Percentiles rank a stretch among this genome's conserved stretches.
Evolutionary conservation across 2,329 filamentous ascomycete genomes (phyloP).

Genomic region (Hypoxylon sp.): DNA sequence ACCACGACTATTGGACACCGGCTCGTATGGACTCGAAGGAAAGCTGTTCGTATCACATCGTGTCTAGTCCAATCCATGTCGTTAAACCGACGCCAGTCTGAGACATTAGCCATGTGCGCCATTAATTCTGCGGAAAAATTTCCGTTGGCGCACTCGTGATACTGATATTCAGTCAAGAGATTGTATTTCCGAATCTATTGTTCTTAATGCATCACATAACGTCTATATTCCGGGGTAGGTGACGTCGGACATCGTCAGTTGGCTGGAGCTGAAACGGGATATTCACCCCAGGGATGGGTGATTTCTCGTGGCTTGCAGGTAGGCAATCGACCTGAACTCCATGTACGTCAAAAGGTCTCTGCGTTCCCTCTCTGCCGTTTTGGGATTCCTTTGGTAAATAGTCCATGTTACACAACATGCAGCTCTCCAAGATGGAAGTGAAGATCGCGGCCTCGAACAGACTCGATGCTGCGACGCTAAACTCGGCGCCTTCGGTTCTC

Average conservation of each 20-base stretch:
- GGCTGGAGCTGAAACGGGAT: not conserved
- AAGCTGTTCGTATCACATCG: conserved; percentile 3
- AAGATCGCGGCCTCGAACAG: conserved; percentile 37
- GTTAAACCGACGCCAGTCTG: conserved; percentile 8
- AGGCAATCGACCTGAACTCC: conserved; percentile 7
- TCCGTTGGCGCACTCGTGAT: conserved; percentile 12
- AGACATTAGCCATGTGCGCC: conserved; percentile 19
- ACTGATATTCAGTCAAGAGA: not conserved
- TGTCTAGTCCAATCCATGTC: not conserved
- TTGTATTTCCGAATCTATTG: conserved; percentile 5
- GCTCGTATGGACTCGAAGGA: not conserved
- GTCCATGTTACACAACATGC: conserved; percentile 33
- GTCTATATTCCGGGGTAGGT: conserved; percentile 36
- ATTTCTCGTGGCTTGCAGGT: conserved; percentile 14
- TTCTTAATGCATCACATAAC: conserved; percentile 1
- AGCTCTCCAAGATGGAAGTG: conserved; percentile 20
- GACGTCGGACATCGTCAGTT: conserved; percentile 21
- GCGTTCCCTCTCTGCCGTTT: conserved; percentile 1
- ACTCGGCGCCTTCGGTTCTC: conserved; percentile 26
- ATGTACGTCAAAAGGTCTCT: conserved; percentile 13
- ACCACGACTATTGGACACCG: not conserved
- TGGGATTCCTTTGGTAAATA: conserved; percentile 15
- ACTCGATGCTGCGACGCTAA: conserved; percentile 39
- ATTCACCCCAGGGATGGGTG: conserved; percentile 1
- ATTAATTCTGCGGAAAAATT: conserved; percentile 2